Percentiles rank a stretch among this genome's conserved stretches.
phyloP scores from a whole-genome alignment of 768 basidiomycete genomes.

The Porphyrellus cyaneotinctus region DNA sequence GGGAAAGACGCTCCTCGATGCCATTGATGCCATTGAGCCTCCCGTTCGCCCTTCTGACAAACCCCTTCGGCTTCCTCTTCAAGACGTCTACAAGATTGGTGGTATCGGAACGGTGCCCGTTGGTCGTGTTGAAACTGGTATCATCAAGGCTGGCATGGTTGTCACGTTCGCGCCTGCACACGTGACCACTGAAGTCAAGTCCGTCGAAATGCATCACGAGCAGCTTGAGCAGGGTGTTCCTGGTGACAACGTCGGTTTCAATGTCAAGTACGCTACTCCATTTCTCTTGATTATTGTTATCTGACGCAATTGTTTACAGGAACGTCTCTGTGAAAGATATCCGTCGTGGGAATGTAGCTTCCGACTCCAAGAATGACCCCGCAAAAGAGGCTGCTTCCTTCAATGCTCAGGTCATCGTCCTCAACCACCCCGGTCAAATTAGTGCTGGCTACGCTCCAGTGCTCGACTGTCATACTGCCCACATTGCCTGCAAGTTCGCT shows the following conservation, averaged over 20 bases:
- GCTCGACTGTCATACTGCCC: constrained; percentile 99
- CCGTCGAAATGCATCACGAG: constrained; percentile 99
- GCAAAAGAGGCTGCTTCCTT: constrained; percentile 99
- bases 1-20: constrained; percentile 99
- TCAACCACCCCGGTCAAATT: constrained; percentile 99
- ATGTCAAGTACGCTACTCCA: constrained; percentile 72
- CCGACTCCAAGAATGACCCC: constrained; percentile 99
- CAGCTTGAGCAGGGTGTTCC: constrained; percentile 92
- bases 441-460: constrained; percentile 99
- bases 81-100: constrained; percentile 99
- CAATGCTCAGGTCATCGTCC: constrained; percentile 99
- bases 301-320: constrained; percentile 40
- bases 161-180: constrained; percentile 95
- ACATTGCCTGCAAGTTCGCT: constrained; percentile 99
- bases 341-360: constrained; percentile 98
- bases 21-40: constrained; percentile 99
- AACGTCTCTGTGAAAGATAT: constrained; percentile 99
- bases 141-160: constrained; percentile 99
- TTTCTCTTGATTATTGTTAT: background rate
- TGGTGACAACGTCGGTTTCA: constrained; percentile 99
- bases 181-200: constrained; percentile 99
- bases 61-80: constrained; percentile 99
- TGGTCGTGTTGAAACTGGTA: constrained; percentile 99
- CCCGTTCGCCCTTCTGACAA: constrained; percentile 96
- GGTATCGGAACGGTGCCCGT: constrained; percentile 99